Base-by-base conservation (phyloP, 257 asterid genomes). In the Salvia rosmarinus region DNA sequence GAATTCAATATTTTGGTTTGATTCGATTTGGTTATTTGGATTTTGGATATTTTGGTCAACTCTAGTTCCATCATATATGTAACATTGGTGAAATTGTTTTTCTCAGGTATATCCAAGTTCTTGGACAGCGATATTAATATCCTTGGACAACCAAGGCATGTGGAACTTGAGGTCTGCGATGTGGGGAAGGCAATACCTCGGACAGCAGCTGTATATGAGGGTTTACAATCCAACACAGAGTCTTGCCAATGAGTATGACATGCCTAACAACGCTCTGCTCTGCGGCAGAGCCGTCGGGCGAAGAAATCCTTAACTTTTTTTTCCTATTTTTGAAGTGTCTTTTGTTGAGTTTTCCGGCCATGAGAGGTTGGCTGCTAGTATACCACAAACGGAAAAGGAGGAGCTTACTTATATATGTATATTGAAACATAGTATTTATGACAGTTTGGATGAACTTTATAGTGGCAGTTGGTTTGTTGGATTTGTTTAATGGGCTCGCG, bases 141-240 rank as follows among this genome's bases (percentile, higher is more conserved):
- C 99, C 0, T 79, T 95, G 83, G 99, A 95, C 84, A 91, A 95
- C 85, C 96, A 95, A 73, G 99, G 99, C 0, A 95, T 95, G 97
- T 95, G 99, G 98, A 91, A 95, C 61, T 40, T 95, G 86, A 88
- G 98, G 81, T 89, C 98, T 3, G 96, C 98, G 3, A 85, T 83
- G 75, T 91, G 99, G 98, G 98, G 84, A 52, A 87, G 92, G 57
- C 96, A 90, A 28, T 91, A 95, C 79, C 87, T 95, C 1, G 99
- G 99, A 59, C 97, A 95, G 60, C 98, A 95, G 4, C 80, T 89
- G 16, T 95, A 95, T 68, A 84, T 95, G 5, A 73, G 98, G 61
- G 99, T 95, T 20, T 91, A 86, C 79, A 75, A 79, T 67, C 90
- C 92, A 11, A 68, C 75, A 3, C 83, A 20, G 1, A 91, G 79